Percentiles rank a stretch among this genome's conserved stretches.
Evolutionary conservation across 192 early-diverging fungal genomes (phyloP).

Genomic region (Mortierella alpina): DNA sequence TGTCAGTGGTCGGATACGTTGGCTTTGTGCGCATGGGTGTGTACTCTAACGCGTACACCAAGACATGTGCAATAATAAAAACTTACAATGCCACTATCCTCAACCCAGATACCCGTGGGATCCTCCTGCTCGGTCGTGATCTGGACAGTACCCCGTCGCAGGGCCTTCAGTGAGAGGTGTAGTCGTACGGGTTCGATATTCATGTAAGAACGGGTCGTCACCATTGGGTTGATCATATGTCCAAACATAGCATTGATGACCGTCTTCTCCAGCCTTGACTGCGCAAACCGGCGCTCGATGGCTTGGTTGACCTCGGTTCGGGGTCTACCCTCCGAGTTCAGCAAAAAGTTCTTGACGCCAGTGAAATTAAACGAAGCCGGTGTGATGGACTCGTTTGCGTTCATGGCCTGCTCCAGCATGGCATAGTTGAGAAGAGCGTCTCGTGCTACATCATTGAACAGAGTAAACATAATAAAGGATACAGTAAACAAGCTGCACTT

Average conservation of each 20-base stretch:
- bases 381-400: conserved; percentile 20
- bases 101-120: conserved; percentile 66
- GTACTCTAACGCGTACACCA: too few relatives aligned
- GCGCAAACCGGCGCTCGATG: conserved; percentile 68
- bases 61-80: neutral
- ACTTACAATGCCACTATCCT: conserved; percentile 77
- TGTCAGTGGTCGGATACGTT: neutral
- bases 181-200: conserved; percentile 75
- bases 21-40: too few relatives aligned
- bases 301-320: conserved; percentile 57
- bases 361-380: conserved; percentile 37
- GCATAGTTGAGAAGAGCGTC: conserved; percentile 41
- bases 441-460: conserved; percentile 2
- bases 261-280: conserved; percentile 72
- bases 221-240: conserved; percentile 80
- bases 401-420: conserved; percentile 46
- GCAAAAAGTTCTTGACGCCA: conserved; percentile 42
- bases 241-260: conserved; percentile 81
- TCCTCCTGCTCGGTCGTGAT: conserved; percentile 63
- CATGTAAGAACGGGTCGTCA: conserved; percentile 86
- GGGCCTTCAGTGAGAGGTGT: conserved; percentile 69
- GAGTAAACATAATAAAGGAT: neutral
- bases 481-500: neutral
- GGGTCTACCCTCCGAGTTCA: conserved; percentile 44
- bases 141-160: conserved; percentile 75